Evolutionary conservation across 345 rosid species (phyloP).

Genomic region (Turritis glabra): DNA sequence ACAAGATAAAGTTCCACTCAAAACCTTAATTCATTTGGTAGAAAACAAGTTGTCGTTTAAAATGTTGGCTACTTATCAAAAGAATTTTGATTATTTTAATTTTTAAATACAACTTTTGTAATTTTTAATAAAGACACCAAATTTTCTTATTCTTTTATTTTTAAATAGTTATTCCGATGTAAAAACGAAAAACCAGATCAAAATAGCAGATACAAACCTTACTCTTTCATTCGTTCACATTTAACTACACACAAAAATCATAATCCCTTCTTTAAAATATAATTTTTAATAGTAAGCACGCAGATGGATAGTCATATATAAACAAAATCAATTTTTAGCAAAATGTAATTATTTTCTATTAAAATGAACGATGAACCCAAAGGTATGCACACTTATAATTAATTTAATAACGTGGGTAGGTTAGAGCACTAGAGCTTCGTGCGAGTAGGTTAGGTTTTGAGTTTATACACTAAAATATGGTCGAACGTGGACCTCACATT

Average conservation of each 20-base stretch:
- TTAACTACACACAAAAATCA: background rate
- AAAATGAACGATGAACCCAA: background rate
- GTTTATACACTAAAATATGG: background rate
- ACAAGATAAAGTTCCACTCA: background rate
- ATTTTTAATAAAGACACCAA: too few species aligned
- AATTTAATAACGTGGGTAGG: conserved; percentile 21
- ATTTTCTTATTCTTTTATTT: too few species aligned
- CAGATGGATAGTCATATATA: too few species aligned
- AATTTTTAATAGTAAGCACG: background rate
- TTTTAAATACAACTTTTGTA: background rate
- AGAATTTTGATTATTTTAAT: background rate
- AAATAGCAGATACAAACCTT: background rate
- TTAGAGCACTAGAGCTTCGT: conserved; percentile 31
- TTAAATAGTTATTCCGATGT: too few species aligned
- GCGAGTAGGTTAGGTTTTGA: conserved; percentile 10
- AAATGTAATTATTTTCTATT: background rate
- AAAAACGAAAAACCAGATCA: too few species aligned
- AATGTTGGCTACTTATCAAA: background rate
- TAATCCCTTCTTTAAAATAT: background rate
- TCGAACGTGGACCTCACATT: conserved; percentile 23
- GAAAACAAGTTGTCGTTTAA: background rate
- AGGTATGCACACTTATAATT: background rate
- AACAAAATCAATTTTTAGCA: background rate
- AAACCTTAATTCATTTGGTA: background rate
- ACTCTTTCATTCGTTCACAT: background rate